phyloP scores from a whole-genome alignment of 768 basidiomycete genomes.

The Rossbeevera mucosa region DNA sequence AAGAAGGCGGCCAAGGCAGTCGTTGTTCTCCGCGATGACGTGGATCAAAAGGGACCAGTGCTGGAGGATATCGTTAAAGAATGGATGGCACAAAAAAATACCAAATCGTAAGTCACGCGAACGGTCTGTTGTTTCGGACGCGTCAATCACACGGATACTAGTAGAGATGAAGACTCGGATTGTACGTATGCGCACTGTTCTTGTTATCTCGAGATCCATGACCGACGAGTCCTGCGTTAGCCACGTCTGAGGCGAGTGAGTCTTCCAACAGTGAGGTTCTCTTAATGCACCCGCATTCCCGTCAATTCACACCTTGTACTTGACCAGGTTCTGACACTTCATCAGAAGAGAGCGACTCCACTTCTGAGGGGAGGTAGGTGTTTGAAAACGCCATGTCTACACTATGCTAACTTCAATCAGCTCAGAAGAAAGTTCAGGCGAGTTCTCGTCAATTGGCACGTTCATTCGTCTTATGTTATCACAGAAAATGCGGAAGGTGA shows the following conservation, averaged over 20 bases:
- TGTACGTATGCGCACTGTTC: conserved; percentile 20
- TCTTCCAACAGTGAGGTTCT: conserved; percentile 25
- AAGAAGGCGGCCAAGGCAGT: conserved; percentile 67
- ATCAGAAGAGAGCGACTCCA: conserved; percentile 20
- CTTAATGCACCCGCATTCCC: neutral
- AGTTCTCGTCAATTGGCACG: conserved; percentile 7
- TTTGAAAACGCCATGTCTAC: conserved; percentile 4
- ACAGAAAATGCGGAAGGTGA: conserved; percentile 8
- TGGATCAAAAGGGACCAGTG: conserved; percentile 43
- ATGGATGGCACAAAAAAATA: conserved; percentile 47
- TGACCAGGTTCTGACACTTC: conserved; percentile 12
- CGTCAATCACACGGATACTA: conserved; percentile 8
- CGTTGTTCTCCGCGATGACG: conserved; percentile 55
- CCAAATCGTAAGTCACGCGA: conserved; percentile 25
- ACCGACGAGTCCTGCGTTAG: conserved; percentile 10
- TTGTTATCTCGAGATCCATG: neutral
- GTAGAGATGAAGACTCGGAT: conserved; percentile 8
- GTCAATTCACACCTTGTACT: neutral
- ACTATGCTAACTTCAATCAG: conserved; percentile 11
- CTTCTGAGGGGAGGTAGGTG: conserved; percentile 26
- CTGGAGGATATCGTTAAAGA: conserved; percentile 62
- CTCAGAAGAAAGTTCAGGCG: conserved; percentile 17
- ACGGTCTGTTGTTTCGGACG: neutral
- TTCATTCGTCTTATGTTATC: neutral
- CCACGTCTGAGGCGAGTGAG: conserved; percentile 23